Evolutionary conservation across 1,284 basidiomycete species (phyloP), one percentile per base, ranked within the genome.

Genomic region (Wolfiporia cocos): DNA sequence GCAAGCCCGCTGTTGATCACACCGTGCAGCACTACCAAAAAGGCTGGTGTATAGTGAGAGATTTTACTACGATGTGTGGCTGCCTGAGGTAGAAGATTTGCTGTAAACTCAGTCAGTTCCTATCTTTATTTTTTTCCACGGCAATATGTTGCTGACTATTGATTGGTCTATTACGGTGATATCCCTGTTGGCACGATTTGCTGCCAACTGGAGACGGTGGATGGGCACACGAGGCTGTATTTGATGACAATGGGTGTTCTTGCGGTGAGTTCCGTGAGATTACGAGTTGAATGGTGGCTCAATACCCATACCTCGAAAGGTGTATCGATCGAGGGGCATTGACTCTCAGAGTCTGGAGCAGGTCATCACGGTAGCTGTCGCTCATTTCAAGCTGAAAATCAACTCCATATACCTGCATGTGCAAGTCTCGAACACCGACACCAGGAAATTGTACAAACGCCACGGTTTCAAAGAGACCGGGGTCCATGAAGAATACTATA

Each of bases 161-260:
- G 34, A 33, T 15, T 53, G 90, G 86, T 88, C 34, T 91, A 90
- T 62, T 87, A 82, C 63, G 89, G 88, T 65, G 87, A 90, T 64
- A 71, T 90, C 44, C 87, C 87, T 39, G 79, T 90, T 48, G 86
- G 87, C 47, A 87, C 81, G 3, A 76, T 89, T 51, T 89, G 85
- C 61, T 88, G 86, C 66, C 76, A 84, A 41, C 59, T 89, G 46
- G 86, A 90, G 62, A 72, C 67, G 41, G 74, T 74, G 51, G 75
- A 78, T 54, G 72, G 66, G 31, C 64, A 71, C 53, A 66, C 65
- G 31, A 70, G 71, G 41, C 61, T 90, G 51, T 90, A 90, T 64
- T 69, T 90, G 52, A 86, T 88, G 81, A 90, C 87, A 41, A 83
- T 90, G 80, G 86, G 85, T 30, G 65, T 90, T 49, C 75, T 90